These are phyloP conservation scores for Raffaelea arxii DNA, from an alignment of 2,329 filamentous ascomycete genomes.

Conservation along the genomic window DNA sequence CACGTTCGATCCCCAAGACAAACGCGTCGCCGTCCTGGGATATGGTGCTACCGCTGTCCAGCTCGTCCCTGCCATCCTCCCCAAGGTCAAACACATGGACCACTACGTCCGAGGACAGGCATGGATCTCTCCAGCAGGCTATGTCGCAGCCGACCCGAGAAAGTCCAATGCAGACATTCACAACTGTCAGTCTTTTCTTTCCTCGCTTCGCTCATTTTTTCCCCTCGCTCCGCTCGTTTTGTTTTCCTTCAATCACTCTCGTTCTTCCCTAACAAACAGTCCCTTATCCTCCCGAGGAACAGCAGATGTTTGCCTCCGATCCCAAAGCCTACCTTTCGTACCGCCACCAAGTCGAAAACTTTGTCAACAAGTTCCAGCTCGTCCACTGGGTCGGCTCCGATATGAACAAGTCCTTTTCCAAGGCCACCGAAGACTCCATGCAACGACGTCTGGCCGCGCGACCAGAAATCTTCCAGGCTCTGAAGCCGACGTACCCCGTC, in stretches of 20 bases:
- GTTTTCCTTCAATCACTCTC: constrained; percentile 16
- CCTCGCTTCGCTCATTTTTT: background rate
- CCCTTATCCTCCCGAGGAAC: constrained; percentile 42
- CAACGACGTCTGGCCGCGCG: constrained; percentile 39
- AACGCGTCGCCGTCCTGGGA: constrained; percentile 43
- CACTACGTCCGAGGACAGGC: constrained; percentile 57
- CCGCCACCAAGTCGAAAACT: constrained; percentile 45
- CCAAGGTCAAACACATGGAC: constrained; percentile 39
- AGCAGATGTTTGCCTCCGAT: constrained; percentile 47
- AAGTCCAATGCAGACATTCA: background rate
- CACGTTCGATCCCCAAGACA: constrained; percentile 34
- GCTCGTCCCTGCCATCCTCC: constrained; percentile 37
- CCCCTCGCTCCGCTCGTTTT: background rate
- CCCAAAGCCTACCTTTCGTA: constrained; percentile 56
- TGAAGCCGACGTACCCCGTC: constrained; percentile 54
- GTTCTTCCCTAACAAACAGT: constrained; percentile 43
- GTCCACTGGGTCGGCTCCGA: background rate
- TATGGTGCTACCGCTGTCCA: constrained; percentile 46
- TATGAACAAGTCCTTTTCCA: constrained; percentile 17
- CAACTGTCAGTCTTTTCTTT: background rate
- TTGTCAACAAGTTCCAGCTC: constrained; percentile 34
- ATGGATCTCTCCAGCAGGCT: constrained; percentile 47
- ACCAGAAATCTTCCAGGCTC: constrained; percentile 43
- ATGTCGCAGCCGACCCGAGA: background rate
- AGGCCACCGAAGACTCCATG: constrained; percentile 43